A percentile compares a stretch with the other conserved stretches of the same genome.
These are phyloP conservation scores for Phaseolus coccineus DNA, from an alignment of 331 rosid genomes.

Conservation along the genomic window DNA sequence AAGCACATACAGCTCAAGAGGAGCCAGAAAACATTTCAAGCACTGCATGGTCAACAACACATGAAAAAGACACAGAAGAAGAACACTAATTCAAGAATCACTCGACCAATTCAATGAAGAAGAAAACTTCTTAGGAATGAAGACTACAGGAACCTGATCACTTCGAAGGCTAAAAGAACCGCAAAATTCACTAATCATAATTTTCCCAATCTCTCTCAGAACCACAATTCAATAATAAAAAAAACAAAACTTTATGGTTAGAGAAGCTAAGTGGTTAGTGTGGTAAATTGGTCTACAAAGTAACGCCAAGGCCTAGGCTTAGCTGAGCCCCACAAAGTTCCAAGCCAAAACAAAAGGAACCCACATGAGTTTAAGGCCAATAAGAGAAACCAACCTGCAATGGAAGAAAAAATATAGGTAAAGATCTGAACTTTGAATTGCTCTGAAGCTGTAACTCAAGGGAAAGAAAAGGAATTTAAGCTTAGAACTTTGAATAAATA, in stretches of 20 bases:
- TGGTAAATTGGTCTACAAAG: slow-evolving; percentile 33
- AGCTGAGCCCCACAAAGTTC: slow-evolving; percentile 37
- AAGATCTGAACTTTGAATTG: slow-evolving; percentile 51
- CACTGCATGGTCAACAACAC: slow-evolving; percentile 29
- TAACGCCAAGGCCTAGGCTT: slow-evolving; percentile 43
- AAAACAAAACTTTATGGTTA: slow-evolving; percentile 41
- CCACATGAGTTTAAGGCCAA: slow-evolving; percentile 32
- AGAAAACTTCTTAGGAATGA: slow-evolving; percentile 25
- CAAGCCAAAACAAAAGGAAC: slow-evolving; percentile 32
- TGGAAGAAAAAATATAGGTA: slow-evolving; percentile 32
- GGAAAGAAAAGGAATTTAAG: slow-evolving; percentile 20
- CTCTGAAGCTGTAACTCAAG: slow-evolving; percentile 21
- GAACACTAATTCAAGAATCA: slow-evolving; percentile 36
- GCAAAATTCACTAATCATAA: slow-evolving; percentile 18
- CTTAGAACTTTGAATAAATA: slow-evolving; percentile 11
- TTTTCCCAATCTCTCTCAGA: slow-evolving; percentile 26
- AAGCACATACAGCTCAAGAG: background rate
- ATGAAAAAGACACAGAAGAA: background rate
- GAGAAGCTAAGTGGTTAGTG: slow-evolving; percentile 29
- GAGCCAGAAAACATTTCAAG: slow-evolving; percentile 34
- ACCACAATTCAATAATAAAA: slow-evolving; percentile 30
- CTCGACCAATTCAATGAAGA: slow-evolving; percentile 26
- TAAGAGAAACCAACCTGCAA: slow-evolving; percentile 50
- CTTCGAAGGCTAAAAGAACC: slow-evolving; percentile 22
- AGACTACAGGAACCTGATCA: slow-evolving; percentile 29